Evolutionary conservation across 352 stramenopile species (phyloP).

Genomic region (Phytophthora syringae): DNA sequence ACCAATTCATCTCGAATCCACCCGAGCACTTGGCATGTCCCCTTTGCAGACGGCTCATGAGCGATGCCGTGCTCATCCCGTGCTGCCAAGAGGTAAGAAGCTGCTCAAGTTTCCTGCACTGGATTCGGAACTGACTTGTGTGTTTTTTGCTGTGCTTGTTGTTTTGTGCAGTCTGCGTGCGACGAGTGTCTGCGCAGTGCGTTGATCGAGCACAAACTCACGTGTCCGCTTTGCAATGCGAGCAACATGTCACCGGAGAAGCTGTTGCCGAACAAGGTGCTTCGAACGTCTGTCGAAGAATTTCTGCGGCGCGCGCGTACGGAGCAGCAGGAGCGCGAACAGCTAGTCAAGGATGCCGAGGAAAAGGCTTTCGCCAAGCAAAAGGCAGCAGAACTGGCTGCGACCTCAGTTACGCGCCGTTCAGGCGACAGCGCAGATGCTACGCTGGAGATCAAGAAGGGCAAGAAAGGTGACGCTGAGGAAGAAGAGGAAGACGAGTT

Average conservation of each 20-base stretch:
- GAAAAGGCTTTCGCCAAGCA: conserved; percentile 84
- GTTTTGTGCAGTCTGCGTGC: conserved; percentile 71
- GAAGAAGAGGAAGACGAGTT: conserved; percentile 89
- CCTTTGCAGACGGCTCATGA: conserved; percentile 89
- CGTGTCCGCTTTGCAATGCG: conserved; percentile 78
- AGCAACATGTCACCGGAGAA: conserved; percentile 89
- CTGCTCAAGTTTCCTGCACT: conserved; percentile 7
- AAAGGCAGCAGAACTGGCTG: conserved; percentile 68
- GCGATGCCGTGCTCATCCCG: conserved; percentile 86
- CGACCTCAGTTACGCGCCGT: conserved; percentile 51
- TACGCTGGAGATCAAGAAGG: conserved; percentile 87
- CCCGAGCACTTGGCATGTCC: conserved; percentile 90
- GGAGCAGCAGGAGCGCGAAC: conserved; percentile 85
- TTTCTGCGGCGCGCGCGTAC: conserved; percentile 79
- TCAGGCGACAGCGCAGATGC: conserved; percentile 78
- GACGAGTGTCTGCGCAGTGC: conserved; percentile 83
- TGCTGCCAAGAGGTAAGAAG: conserved; percentile 88
- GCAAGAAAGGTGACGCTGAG: conserved; percentile 71
- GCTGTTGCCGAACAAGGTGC: conserved; percentile 83
- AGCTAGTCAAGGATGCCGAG: conserved; percentile 85
- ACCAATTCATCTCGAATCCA: conserved; percentile 91
- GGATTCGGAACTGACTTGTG: conserved; percentile 14
- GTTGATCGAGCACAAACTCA: conserved; percentile 83
- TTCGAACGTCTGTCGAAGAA: conserved; percentile 85
- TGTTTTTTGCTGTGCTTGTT: conserved; percentile 20